A percentile compares a stretch with the other conserved stretches of the same genome.
phyloP scores from a whole-genome alignment of 305 asterid species.

The Fraxinus xanthoxyloides region DNA sequence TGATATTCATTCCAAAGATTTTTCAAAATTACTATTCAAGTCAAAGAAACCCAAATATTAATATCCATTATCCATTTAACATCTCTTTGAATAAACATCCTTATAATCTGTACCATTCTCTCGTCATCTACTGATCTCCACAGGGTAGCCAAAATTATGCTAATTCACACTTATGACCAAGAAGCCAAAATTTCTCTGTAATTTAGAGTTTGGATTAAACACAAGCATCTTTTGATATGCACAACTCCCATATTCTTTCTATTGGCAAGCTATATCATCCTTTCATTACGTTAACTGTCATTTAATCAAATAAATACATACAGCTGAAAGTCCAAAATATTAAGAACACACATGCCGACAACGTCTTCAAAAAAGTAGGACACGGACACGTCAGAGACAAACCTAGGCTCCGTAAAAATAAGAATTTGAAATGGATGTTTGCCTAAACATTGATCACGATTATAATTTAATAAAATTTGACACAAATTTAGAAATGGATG shows the following conservation, averaged over 20 bases:
- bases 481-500: neutral
- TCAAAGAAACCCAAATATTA: neutral
- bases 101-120: neutral
- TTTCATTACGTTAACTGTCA: neutral
- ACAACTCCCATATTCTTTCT: neutral
- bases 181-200: neutral
- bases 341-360: neutral
- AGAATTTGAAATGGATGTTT: neutral
- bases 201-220: constrained; percentile 11
- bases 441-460: neutral
- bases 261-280: neutral
- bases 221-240: neutral
- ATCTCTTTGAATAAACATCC: neutral
- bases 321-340: neutral
- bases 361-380: neutral
- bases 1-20: neutral
- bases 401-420: neutral
- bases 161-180: neutral
- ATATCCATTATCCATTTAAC: neutral
- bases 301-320: neutral
- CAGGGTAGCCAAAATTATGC: constrained; percentile 9
- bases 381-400: neutral
- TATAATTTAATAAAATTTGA: neutral
- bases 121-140: neutral
- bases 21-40: constrained; percentile 10